Percentiles rank a stretch among this genome's conserved stretches.
Conservation (phyloP, 768 basidiomycete species). For the Amanita rimosa region DNA sequence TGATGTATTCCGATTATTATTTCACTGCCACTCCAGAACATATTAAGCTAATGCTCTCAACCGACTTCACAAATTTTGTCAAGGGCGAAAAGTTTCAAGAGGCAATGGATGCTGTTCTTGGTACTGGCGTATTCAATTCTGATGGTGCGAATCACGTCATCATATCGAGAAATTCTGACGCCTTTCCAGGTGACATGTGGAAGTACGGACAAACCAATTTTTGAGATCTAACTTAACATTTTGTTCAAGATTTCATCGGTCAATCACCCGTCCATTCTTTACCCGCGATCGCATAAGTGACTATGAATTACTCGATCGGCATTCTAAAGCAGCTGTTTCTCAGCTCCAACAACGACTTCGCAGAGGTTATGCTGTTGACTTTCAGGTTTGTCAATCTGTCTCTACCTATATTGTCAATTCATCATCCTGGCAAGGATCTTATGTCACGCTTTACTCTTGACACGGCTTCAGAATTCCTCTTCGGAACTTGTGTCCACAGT, state of each 20-base stretch:
- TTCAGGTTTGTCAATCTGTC: constrained; percentile 27
- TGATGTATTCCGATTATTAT: constrained; percentile 33
- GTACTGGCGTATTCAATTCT: constrained; percentile 59
- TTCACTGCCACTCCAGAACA: constrained; percentile 43
- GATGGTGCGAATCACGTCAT: constrained; percentile 30
- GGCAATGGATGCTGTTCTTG: constrained; percentile 37
- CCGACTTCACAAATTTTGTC: constrained; percentile 46
- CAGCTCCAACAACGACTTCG: constrained; percentile 36
- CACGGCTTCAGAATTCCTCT: constrained; percentile 55
- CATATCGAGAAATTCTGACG: not conserved
- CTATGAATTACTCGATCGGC: constrained; percentile 50
- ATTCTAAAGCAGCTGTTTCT: constrained; percentile 30
- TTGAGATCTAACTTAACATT: not conserved
- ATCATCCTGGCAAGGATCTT: constrained; percentile 28
- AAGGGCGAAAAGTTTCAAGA: constrained; percentile 41
- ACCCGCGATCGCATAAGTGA: constrained; percentile 47
- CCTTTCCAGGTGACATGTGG: constrained; percentile 23
- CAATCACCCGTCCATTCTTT: constrained; percentile 55
- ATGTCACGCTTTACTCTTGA: constrained; percentile 57
- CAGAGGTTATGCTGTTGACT: constrained; percentile 43
- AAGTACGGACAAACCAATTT: constrained; percentile 14
- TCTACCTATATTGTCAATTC: not conserved
- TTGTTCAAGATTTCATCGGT: constrained; percentile 40
- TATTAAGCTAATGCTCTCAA: constrained; percentile 44
- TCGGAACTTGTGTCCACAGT: constrained; percentile 45